Evolutionary conservation across 2,329 filamentous ascomycete species (phyloP), one percentile per base, ranked within the genome.

Genomic region (Diplodia sapinea): DNA sequence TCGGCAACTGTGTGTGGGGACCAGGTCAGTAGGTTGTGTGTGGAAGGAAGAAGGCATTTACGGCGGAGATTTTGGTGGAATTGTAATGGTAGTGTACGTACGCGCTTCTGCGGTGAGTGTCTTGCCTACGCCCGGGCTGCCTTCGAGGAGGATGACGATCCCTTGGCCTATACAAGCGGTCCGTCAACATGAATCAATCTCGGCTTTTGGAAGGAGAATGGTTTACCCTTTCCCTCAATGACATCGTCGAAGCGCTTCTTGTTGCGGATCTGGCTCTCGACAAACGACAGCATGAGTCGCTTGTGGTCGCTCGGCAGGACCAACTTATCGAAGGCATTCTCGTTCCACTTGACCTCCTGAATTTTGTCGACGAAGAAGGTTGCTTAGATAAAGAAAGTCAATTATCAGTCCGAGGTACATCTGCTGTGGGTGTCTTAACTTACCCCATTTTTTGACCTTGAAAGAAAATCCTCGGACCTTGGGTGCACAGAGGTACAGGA

Each of bases 361-460:
- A 78, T 66, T 20, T 70, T 43, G 47, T 76, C 70, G 13, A 77
- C 71, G 68, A 40, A 62, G 23, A 52, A 47, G 2, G 23, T 29
- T 38, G 33, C 33, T 40, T 4, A 36, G 17, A 7, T 3, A 6
- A 3, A 38, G 4, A n/a, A 15, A 11, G 29, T 62, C n/a, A 62
- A 23, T 17, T 8, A 51, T 11, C 13, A n/a, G 52, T 15, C 36
- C 26, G 26, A 26, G 26, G 26, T 26, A 26, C 26, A 26, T 20
- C 7, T 36, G 23, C 11, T 17, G 23, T 13, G 20, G 61, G 12
- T 15, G 12, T 38, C 56, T 38, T 26, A 66, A 66, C 71, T 69
- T 70, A 74, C 72, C 73, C 75, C 76, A 79, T 36, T 71, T 70
- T 69, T 79, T 79, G 11, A 70, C 71, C 6, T 72, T 75, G 33